Evolutionary conservation across 1,139 yeast genomes (phyloP), one percentile per base, ranked within the genome.

Genomic region (Ogataea hybrid): DNA sequence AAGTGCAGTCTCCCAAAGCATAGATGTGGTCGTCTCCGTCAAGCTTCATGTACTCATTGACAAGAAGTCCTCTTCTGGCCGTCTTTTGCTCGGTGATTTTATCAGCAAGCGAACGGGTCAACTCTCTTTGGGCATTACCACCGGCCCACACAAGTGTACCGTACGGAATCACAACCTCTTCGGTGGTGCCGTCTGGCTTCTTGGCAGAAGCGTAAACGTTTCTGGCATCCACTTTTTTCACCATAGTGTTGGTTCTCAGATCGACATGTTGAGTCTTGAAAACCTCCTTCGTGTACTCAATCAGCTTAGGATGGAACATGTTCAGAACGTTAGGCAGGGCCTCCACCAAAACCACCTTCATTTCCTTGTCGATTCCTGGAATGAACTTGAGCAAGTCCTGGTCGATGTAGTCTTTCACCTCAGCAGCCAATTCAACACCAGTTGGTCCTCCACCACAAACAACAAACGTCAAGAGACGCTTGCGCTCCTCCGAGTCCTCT

Each of bases 401-500:
- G 59, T 75, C 80, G 48, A 77, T 72, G 65, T 75, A 77, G 61
- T 77, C 83, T 58, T 77, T 80, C 48, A 53, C 71, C 69, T 87
- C 95, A 61, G 90, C 95, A 47, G 95, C 94, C 43, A 84, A 77
- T 66, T 87, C 96, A 45, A 86, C 94, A 67, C 95, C 95, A 34
- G 95, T 86, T 61, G 95, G 92, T 54, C 95, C 95, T 70, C 95
- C 95, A 58, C 96, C 96, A 58, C 89, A 85, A 50, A 86, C 88
- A 46, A 84, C 89, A 56, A 85, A 73, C 32, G 81, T 76, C 61
- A 84, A 70, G 52, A 88, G 75, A 69, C 88, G 75, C 66, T 78
- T 77, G 68, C 94, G 75, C 62, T 82, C 88, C 10, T 73, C 70
- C 50, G 78, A 80, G 46, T 70, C 81, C 60, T 75, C 72, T 43